Evolutionary conservation across 1,139 yeast species (phyloP).

Genomic region (Kodamaea alishanica): DNA sequence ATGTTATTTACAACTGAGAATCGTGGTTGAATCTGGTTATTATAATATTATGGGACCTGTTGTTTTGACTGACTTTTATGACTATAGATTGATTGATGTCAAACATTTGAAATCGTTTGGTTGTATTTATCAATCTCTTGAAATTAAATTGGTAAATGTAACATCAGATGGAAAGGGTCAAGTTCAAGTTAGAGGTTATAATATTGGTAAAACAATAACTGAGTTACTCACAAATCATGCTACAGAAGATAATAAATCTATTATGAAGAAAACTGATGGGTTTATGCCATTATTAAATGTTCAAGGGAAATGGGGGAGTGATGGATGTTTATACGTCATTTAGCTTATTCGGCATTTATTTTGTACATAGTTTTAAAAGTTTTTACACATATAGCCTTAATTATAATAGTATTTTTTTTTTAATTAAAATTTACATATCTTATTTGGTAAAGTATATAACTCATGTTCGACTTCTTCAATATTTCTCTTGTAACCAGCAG

Average conservation of each 20-base stretch:
- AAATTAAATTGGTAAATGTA: constrained; percentile 41
- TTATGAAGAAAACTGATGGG: constrained; percentile 48
- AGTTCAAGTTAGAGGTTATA: constrained; percentile 60
- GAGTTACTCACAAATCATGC: constrained; percentile 14
- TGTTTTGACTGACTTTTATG: constrained; percentile 56
- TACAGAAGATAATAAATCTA: constrained; percentile 22
- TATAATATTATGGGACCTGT: constrained; percentile 55
- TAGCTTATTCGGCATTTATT: not conserved
- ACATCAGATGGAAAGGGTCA: constrained; percentile 42
- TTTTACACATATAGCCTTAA: not conserved
- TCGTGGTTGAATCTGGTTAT: constrained; percentile 50
- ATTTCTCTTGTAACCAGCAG: constrained; percentile 18
- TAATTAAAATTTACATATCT: constrained; percentile 5
- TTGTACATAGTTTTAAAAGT: not conserved
- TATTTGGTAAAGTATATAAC: constrained; percentile 1
- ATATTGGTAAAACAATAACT: constrained; percentile 49
- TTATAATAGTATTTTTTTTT: not conserved
- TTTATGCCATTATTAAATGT: constrained; percentile 55
- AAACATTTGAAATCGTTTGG: constrained; percentile 31
- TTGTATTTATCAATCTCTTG: constrained; percentile 48
- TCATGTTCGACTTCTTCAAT: constrained; percentile 11
- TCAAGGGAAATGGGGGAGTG: constrained; percentile 61
- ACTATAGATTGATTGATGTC: constrained; percentile 45
- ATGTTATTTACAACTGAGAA: constrained; percentile 45
- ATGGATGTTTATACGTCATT: constrained; percentile 62